Conservation (phyloP, 371 early-diverging fungal species). For the Circinella umbellata region DNA sequence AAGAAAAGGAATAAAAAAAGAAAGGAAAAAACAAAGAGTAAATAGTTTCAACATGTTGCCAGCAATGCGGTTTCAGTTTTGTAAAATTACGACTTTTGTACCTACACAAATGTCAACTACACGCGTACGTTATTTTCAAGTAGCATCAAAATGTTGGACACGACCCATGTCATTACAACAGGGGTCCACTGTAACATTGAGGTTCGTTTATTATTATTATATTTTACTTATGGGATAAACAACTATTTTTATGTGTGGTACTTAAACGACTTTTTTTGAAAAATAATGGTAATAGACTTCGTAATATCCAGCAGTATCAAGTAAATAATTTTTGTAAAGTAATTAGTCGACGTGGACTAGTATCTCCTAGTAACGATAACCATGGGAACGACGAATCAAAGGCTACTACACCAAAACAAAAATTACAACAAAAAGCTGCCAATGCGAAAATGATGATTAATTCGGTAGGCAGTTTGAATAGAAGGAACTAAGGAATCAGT, state of each 20-base stretch:
- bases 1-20: conserved; percentile 3
- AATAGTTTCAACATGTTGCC: conserved; percentile 10
- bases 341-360: conserved; percentile 1
- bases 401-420: background rate
- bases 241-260: no score
- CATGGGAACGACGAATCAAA: background rate
- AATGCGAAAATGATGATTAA: conserved; percentile 47
- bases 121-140: background rate
- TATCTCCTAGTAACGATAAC: background rate
- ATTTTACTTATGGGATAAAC: no score
- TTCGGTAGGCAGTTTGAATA: conserved; percentile 17
- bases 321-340: background rate
- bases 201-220: background rate
- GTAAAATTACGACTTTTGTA: conserved; percentile 1
- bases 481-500: background rate
- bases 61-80: conserved; percentile 6
- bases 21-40: background rate
- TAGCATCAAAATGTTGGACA: background rate
- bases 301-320: background rate
- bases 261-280: no score
- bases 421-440: conserved; percentile 35
- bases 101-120: background rate
- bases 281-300: background rate
- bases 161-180: conserved; percentile 5
- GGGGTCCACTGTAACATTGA: background rate